Percentiles rank a stretch among this genome's conserved stretches.
Evolutionary conservation across 495 filamentous ascomycete species (phyloP).

Genomic region (Chaetomium fimeti): DNA sequence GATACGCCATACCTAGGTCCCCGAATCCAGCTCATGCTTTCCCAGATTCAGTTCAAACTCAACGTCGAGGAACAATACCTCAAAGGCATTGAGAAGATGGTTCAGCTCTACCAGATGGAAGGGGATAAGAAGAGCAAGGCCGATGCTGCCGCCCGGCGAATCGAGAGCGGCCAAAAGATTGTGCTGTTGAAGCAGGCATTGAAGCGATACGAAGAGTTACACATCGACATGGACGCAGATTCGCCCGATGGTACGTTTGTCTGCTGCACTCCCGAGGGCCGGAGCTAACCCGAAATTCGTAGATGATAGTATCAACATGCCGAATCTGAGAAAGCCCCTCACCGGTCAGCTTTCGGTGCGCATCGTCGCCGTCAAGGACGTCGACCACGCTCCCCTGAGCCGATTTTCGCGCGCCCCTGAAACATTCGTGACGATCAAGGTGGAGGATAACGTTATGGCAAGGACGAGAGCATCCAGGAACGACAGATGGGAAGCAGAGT

Average conservation of each 20-base stretch:
- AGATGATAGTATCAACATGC: constrained; percentile 97
- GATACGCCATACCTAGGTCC: constrained; percentile 94
- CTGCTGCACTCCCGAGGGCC: not conserved
- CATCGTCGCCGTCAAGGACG: constrained; percentile 85
- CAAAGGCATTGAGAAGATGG: constrained; percentile 99
- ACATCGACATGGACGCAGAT: constrained; percentile 91
- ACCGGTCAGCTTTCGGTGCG: constrained; percentile 85
- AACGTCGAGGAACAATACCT: constrained; percentile 99
- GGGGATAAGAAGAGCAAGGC: constrained; percentile 94
- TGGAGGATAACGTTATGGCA: constrained; percentile 87
- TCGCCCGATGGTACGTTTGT: constrained; percentile 70
- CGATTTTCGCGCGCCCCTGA: constrained; percentile 88
- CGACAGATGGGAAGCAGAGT: constrained; percentile 88
- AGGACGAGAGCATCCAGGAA: constrained; percentile 82
- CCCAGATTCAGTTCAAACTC: constrained; percentile 97
- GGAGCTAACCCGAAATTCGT: constrained; percentile 21
- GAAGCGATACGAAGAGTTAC: constrained; percentile 95
- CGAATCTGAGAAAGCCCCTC: constrained; percentile 89
- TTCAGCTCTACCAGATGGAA: constrained; percentile 94
- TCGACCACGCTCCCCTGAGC: constrained; percentile 86
- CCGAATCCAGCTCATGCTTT: constrained; percentile 98
- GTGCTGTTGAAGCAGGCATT: constrained; percentile 91
- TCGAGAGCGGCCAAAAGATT: constrained; percentile 98
- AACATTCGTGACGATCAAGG: constrained; percentile 92
- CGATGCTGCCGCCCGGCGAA: constrained; percentile 82